These are phyloP conservation scores for Fusarium sp. DNA, from an alignment of 2,329 filamentous ascomycete genomes.

Conservation along the genomic window DNA sequence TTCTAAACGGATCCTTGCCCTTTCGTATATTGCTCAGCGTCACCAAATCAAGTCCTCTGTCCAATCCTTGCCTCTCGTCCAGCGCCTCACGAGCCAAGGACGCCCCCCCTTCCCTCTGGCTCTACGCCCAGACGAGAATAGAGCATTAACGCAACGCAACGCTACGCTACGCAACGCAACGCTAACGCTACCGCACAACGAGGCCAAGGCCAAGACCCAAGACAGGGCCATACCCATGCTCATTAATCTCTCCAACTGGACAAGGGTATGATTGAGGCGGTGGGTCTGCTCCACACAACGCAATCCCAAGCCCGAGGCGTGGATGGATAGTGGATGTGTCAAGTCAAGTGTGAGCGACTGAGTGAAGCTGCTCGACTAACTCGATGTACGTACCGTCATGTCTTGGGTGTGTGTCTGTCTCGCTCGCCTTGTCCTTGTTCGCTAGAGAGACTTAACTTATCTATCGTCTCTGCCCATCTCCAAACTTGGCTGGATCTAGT, in stretches of 20 bases:
- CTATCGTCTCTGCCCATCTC: conserved; percentile 37
- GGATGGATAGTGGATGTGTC: not conserved
- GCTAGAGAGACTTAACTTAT: conserved; percentile 36
- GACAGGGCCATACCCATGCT: conserved; percentile 44
- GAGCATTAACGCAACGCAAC: conserved; percentile 33
- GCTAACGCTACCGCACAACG: conserved; percentile 38
- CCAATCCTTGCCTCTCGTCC: conserved; percentile 45
- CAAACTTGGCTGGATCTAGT: conserved; percentile 29
- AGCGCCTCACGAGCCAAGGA: conserved; percentile 41
- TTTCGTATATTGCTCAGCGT: conserved; percentile 60
- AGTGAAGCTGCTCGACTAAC: not conserved
- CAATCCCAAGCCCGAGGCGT: conserved; percentile 47
- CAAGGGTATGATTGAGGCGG: conserved; percentile 42
- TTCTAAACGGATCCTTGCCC: conserved; percentile 55
- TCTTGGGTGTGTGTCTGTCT: conserved; percentile 16
- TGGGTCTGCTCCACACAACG: conserved; percentile 49
- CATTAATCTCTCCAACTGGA: conserved; percentile 46
- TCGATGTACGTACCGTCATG: conserved; percentile 33
- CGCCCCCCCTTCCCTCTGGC: conserved; percentile 37
- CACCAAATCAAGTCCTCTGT: conserved; percentile 45
- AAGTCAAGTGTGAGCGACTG: not conserved
- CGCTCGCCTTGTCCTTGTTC: conserved; percentile 38
- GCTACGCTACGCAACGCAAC: conserved; percentile 23
- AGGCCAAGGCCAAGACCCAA: conserved; percentile 44
- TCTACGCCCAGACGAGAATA: conserved; percentile 53